Evolutionary conservation across 73 alveolate genomes (phyloP).

Genomic region (Paramecium primaurelia): DNA sequence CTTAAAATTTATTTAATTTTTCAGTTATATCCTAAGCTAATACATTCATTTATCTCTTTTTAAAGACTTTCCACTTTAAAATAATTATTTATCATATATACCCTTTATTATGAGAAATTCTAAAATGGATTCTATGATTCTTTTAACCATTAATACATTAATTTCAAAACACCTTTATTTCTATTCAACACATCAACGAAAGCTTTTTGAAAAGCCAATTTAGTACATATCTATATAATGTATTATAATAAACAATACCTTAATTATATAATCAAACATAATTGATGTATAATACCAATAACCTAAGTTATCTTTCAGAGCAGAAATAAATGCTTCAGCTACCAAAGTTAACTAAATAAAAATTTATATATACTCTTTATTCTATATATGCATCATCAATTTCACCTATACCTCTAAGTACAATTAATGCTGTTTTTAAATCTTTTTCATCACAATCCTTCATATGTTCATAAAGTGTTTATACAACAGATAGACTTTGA

Average conservation of each 20-base stretch:
- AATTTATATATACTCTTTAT: neutral
- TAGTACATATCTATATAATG: neutral
- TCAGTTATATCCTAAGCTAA: neutral
- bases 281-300: neutral
- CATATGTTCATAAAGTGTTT: neutral
- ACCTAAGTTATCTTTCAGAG: neutral
- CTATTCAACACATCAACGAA: neutral
- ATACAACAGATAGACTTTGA: neutral
- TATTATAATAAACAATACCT: neutral
- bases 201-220: neutral
- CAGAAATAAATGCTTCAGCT: neutral
- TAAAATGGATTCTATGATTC: constrained; percentile 26
- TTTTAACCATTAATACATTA: neutral
- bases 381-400: constrained; percentile 16
- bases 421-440: neutral
- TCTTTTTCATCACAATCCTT: constrained; percentile 47
- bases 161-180: constrained; percentile 23
- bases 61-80: constrained; percentile 29
- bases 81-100: neutral
- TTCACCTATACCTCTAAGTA: constrained; percentile 23
- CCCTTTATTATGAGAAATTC: constrained; percentile 12
- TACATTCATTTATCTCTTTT: neutral
- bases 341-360: neutral
- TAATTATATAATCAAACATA: neutral
- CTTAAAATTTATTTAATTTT: neutral